Base-by-base conservation (phyloP, 2,329 filamentous ascomycete genomes). In the Penicillium sp. region DNA sequence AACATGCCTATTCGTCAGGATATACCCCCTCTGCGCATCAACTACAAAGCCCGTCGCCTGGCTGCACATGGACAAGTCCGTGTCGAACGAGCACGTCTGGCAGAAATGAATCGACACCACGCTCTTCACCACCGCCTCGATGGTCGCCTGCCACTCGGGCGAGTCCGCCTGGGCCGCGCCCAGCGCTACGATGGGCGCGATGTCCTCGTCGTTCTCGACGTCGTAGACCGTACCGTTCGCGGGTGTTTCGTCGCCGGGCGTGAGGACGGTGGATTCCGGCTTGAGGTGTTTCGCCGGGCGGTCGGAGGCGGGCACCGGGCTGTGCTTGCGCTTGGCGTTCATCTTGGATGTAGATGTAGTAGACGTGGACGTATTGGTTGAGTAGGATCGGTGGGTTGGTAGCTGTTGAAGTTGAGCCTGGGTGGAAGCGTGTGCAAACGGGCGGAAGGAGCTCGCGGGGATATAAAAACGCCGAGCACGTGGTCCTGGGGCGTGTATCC, bases 71-170 rank as follows among this genome's bases (percentile, higher is more conserved):
- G 94, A 94, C 26, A 90, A 80, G 66, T 99, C 94, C n/a, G 94
- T 97, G 72, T 99, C 94, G 72, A 99, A 99, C 23, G 93, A 92
- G 72, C 90, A 96, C 0, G 94, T 97, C 80, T 97, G 91, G 72
- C 93, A 97, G 78, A 99, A 99, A 64, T 96, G 89, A 67, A 99
- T 97, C n/a, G 93, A 96, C 50, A 99, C 94, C 18, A 97, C 94
- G 65, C 92, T 96, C 70, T 88, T 87, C 54, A 99, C 92, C 3
- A 99, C 94, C 60, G 86, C 88, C 74, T 97, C 92, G 59, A 97
- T 96, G 0, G 92, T 97, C 51, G 87, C 89, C 74, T 97, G 93
- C 94, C 94, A 99, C 76, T 96, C 92, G 23, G 86, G 86, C 2
- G 87, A 89, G 65, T 91, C 88, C 23, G 81, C 74, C 49, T 78